Conservation (phyloP, 129 eudicot species). For the Erigeron canadensis region DNA sequence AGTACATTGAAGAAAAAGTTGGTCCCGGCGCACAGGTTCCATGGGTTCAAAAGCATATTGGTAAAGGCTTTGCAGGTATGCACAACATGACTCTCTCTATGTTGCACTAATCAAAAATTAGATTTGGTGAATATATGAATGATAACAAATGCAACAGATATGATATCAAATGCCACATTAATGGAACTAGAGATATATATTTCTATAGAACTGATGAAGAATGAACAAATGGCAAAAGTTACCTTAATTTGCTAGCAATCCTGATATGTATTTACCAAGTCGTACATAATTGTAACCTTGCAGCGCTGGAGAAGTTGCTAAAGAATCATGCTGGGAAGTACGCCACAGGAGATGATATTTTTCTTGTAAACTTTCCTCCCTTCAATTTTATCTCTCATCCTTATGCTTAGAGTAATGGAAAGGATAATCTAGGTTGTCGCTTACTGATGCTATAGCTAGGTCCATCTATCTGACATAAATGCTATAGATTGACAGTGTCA, state of each 20-base stretch:
- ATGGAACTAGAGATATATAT: slow-evolving; percentile 5
- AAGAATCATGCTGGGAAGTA: slow-evolving; percentile 55
- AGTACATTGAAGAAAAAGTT: slow-evolving; percentile 56
- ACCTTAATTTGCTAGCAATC: not conserved
- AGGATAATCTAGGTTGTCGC: no score
- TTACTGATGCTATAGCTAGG: no score
- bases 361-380: slow-evolving; percentile 41
- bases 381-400: not conserved
- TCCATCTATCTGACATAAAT: no score
- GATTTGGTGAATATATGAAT: not conserved
- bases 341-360: slow-evolving; percentile 75
- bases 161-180: slow-evolving; percentile 2
- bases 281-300: slow-evolving; percentile 5
- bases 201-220: not conserved
- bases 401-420: not conserved
- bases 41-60: slow-evolving; percentile 59
- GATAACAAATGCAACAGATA: not conserved
- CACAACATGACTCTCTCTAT: slow-evolving; percentile 9
- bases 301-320: slow-evolving; percentile 73
- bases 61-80: slow-evolving; percentile 73
- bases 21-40: slow-evolving; percentile 63
- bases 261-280: slow-evolving; percentile 6
- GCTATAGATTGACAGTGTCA: no score
- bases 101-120: slow-evolving; percentile 6
- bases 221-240: not conserved